Evolutionary conservation across 2,329 filamentous ascomycete species (phyloP).

Genomic region (Achaetomium macrosporum): DNA sequence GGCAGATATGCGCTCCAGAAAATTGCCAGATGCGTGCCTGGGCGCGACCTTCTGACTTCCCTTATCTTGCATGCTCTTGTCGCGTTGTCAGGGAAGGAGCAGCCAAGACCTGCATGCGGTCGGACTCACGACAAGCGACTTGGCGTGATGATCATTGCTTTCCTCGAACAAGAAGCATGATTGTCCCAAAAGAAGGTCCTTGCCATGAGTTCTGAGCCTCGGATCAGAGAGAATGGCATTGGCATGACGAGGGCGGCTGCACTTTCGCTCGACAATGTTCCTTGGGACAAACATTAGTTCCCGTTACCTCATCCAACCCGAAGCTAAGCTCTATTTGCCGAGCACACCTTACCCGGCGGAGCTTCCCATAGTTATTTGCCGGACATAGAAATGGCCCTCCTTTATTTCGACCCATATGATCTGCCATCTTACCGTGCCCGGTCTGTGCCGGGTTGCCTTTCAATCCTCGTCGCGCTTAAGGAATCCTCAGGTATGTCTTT

Average conservation of each 20-base stretch:
- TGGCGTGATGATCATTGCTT: slow-evolving; percentile 7
- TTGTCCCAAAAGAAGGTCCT: background rate
- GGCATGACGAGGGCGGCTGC: no score
- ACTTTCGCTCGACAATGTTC: no score
- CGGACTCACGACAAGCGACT: slow-evolving; percentile 4
- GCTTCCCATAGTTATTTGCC: no score
- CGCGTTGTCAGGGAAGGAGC: background rate
- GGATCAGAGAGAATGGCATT: background rate
- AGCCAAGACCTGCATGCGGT: background rate
- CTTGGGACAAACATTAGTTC: background rate
- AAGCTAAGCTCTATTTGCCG: background rate
- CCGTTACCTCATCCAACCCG: slow-evolving; percentile 2
- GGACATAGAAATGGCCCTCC: no score
- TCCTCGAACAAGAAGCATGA: background rate
- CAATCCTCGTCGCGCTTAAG: no score
- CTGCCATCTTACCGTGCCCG: no score
- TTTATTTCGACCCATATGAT: no score
- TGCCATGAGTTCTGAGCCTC: background rate
- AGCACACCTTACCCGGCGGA: no score
- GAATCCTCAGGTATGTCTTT: no score
- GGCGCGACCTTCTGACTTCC: background rate
- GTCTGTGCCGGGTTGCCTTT: no score
- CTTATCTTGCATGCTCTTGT: background rate
- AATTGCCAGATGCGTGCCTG: background rate
- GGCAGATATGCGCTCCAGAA: background rate